Percentiles rank a stretch among this genome's conserved stretches.
Evolutionary conservation across 1,139 yeast genomes (phyloP).

Genomic region (Pichia sp.): DNA sequence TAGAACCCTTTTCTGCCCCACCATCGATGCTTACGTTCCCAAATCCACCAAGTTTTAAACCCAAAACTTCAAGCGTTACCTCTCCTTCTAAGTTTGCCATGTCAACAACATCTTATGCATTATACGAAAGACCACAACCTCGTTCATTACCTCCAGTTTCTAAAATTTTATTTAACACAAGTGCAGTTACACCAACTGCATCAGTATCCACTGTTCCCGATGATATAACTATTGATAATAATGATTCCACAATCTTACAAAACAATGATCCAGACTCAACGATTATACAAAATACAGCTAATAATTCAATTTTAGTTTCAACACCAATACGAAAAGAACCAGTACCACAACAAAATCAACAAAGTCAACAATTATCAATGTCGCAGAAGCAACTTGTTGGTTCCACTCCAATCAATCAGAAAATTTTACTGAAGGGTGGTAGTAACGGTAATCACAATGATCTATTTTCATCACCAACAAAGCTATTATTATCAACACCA

Average conservation of each 20-base stretch:
- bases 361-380: background rate
- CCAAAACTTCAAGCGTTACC: slow-evolving; percentile 13
- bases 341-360: too few species aligned
- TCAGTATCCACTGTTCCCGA: background rate
- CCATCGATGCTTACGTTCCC: background rate
- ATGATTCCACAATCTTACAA: slow-evolving; percentile 11
- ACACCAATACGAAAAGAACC: slow-evolving; percentile 9
- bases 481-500: slow-evolving; percentile 34
- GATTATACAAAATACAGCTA: slow-evolving; percentile 7
- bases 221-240: slow-evolving; percentile 8
- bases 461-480: slow-evolving; percentile 32
- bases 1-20: background rate
- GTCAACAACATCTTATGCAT: background rate
- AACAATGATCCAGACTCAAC: slow-evolving; percentile 15
- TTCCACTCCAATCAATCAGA: background rate
- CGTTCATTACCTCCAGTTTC: slow-evolving; percentile 26
- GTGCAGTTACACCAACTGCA: background rate
- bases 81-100: slow-evolving; percentile 20
- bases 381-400: background rate
- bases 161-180: slow-evolving; percentile 6
- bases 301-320: slow-evolving; percentile 5
- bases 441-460: slow-evolving; percentile 1
- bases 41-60: background rate
- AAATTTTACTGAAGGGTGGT: background rate
- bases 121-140: background rate